Percentiles rank a stretch among this genome's conserved stretches.
These are phyloP conservation scores for Dactylella cylindrospora DNA, from an alignment of 2,329 filamentous ascomycete genomes.

Conservation along the genomic window DNA sequence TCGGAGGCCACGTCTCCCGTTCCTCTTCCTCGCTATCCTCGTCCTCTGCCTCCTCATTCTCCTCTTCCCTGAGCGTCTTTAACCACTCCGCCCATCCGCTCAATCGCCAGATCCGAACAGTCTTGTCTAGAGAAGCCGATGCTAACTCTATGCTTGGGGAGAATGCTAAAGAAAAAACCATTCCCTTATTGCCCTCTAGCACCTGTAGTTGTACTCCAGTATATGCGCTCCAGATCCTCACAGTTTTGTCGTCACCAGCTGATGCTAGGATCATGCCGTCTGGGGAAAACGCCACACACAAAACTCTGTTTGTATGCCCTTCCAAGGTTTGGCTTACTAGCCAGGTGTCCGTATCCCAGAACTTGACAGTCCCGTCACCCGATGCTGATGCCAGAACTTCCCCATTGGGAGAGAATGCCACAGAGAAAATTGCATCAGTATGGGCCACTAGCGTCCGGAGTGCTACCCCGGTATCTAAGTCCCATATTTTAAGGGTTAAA, in stretches of 20 bases:
- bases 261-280: slow-evolving; percentile 50
- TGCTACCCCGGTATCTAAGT: not conserved
- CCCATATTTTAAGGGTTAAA: slow-evolving; percentile 48
- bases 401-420: not conserved
- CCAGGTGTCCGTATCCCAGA: slow-evolving; percentile 45
- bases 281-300: not conserved
- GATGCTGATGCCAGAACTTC: not conserved
- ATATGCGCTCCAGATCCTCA: not conserved
- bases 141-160: slow-evolving; percentile 58
- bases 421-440: not conserved
- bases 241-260: not conserved
- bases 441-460: slow-evolving; percentile 58
- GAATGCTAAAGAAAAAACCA: not conserved
- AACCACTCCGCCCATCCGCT: slow-evolving; percentile 1
- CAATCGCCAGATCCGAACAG: slow-evolving; percentile 62
- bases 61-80: too few relatives aligned
- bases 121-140: slow-evolving; percentile 81
- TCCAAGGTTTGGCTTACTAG: slow-evolving; percentile 62
- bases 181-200: slow-evolving; percentile 58
- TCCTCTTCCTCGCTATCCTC: too few relatives aligned
- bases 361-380: not conserved
- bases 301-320: not conserved
- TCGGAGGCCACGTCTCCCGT: too few relatives aligned
- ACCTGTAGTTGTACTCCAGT: slow-evolving; percentile 52
- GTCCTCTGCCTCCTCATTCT: too few relatives aligned